Evolutionary conservation across 1,284 basidiomycete genomes (phyloP), one percentile per base, ranked within the genome.

Genomic region (Apiotrichum gracile): DNA sequence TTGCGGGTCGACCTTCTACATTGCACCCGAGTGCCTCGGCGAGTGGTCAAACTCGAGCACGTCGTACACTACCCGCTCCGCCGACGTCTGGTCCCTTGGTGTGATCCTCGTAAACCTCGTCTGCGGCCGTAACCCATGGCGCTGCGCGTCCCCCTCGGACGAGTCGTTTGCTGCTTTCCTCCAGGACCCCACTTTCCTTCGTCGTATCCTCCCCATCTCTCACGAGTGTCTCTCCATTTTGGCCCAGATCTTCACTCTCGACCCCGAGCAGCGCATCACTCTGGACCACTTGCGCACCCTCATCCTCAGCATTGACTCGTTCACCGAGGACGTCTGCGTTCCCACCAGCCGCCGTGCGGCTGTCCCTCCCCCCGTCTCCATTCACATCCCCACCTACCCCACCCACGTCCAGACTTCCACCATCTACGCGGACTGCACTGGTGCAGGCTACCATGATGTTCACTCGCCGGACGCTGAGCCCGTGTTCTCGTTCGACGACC

Each of bases 61-160:
- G 12, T 58, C 58, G 27, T 94, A 91, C 76, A 86, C 83, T 42
- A 86, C 89, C 24, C 78, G 78, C 33, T 78, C 83, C 51, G 86
- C 84, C 67, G 93, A 97, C 67, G 82, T 96, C 55, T 97, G 93
- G 93, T 86, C 91, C 7, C 79, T 97, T 51, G 94, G 93, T 43
- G 91, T 98, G 66, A 81, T 82, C 63, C 85, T 98, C 44, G 85
- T 97, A 72, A 94, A 93, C 75, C 82, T 97, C 76, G 83, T 91
- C 54, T 86, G 86, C 55, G 87, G 88, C 26, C 83, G 87, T 38
- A 89, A 87, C 72, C 92, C 90, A 6, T 97, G 93, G 93, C 81
- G 83, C 59, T 80, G 81, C 61, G 91, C 92, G 8, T 82, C 80
- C 29, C 74, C 79, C 7, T 76, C 78, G 39, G 90, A 96, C 73